These are phyloP conservation scores for Rhizophora mangle DNA, from an alignment of 345 rosid species.

Conservation along the genomic window DNA sequence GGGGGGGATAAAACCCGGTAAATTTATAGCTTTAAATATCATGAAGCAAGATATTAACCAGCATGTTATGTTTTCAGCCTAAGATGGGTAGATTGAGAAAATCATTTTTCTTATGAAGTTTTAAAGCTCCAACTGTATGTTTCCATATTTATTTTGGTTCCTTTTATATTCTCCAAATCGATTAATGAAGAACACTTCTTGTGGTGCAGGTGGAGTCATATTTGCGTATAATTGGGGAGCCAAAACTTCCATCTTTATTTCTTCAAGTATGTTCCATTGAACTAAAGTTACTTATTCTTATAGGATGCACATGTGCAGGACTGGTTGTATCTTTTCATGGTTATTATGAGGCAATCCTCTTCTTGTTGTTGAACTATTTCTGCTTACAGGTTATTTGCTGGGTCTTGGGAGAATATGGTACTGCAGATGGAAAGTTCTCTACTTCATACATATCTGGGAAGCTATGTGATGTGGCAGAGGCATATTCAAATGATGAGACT, in stretches of 20 bases:
- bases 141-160: neutral
- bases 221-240: slow-evolving; percentile 79
- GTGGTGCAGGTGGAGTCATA: slow-evolving; percentile 85
- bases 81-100: neutral
- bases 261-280: slow-evolving; percentile 59
- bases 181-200: neutral
- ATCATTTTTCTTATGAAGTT: neutral
- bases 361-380: slow-evolving; percentile 8
- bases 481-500: slow-evolving; percentile 91
- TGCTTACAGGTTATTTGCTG: slow-evolving; percentile 88
- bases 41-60: neutral
- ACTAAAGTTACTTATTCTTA: slow-evolving; percentile 10
- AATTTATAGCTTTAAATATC: neutral
- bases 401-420: slow-evolving; percentile 96
- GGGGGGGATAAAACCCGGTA: no score
- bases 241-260: slow-evolving; percentile 93
- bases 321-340: neutral
- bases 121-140: no score
- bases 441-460: slow-evolving; percentile 84
- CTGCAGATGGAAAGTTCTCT: slow-evolving; percentile 80
- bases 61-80: neutral
- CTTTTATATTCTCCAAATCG: neutral
- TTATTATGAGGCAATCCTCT: neutral
- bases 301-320: neutral
- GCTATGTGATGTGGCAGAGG: slow-evolving; percentile 90